Evolutionary conservation across 495 filamentous ascomycete species (phyloP).

Genomic region (Podospora sp.): DNA sequence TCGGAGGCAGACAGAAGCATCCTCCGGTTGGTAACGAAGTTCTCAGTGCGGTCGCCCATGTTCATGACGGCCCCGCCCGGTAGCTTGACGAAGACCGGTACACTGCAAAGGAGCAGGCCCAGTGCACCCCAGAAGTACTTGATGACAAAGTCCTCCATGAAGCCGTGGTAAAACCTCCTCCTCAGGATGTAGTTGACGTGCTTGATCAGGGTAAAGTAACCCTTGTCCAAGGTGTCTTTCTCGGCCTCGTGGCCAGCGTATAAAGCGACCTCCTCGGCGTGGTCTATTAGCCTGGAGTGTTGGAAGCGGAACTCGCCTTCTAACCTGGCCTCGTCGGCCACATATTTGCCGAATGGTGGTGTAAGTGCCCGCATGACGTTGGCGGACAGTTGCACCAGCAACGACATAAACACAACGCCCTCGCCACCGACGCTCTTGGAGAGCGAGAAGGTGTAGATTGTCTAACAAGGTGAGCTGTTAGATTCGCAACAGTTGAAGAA

Average conservation of each 20-base stretch:
- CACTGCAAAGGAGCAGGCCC: constrained; percentile 89
- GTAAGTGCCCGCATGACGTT: constrained; percentile 92
- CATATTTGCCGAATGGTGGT: constrained; percentile 97
- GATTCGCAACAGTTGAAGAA: constrained; percentile 2
- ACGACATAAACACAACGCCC: constrained; percentile 88
- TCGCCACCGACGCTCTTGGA: constrained; percentile 93
- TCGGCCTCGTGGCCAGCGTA: constrained; percentile 94
- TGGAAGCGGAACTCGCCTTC: constrained; percentile 97
- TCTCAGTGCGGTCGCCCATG: constrained; percentile 91
- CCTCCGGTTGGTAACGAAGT: constrained; percentile 91
- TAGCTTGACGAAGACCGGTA: constrained; percentile 93
- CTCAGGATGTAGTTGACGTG: constrained; percentile 96
- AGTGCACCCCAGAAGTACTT: constrained; percentile 99
- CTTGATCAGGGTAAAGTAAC: constrained; percentile 98
- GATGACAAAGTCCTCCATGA: constrained; percentile 99
- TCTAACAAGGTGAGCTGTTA: constrained; percentile 37
- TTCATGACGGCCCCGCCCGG: constrained; percentile 68
- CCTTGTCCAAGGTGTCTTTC: constrained; percentile 96
- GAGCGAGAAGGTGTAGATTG: constrained; percentile 90
- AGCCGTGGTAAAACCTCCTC: constrained; percentile 86
- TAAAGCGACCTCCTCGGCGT: constrained; percentile 91
- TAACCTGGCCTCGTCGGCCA: constrained; percentile 90
- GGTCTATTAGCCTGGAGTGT: constrained; percentile 91
- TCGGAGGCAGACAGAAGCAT: constrained; percentile 91
- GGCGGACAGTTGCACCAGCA: constrained; percentile 90